These are phyloP conservation scores for Cladosporium colombiae DNA, from an alignment of 2,329 filamentous ascomycete genomes.

Conservation along the genomic window DNA sequence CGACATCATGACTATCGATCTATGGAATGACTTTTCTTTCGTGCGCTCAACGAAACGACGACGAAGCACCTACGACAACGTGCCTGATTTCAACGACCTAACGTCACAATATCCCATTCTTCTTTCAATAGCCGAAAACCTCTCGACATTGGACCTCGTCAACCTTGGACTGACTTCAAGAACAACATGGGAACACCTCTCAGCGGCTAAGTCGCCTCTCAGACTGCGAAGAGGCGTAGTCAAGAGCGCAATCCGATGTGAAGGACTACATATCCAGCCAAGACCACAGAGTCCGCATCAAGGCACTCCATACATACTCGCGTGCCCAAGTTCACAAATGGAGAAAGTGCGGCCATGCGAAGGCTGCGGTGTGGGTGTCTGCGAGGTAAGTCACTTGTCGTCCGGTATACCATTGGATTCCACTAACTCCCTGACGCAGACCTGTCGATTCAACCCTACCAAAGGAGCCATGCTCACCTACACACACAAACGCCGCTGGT, in stretches of 20 bases:
- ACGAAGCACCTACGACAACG: conserved; percentile 2
- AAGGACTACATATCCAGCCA: conserved; percentile 16
- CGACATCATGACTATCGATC: conserved; percentile 16
- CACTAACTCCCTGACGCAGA: neutral
- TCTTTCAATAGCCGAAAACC: conserved; percentile 12
- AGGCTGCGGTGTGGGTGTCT: conserved; percentile 18
- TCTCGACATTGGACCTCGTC: conserved; percentile 13
- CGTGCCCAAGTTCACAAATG: conserved; percentile 12
- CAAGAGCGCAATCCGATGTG: conserved; percentile 3
- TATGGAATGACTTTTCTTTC: conserved; percentile 15
- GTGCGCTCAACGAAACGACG: conserved; percentile 8
- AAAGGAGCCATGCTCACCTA: conserved; percentile 21
- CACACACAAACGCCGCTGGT: conserved; percentile 20
- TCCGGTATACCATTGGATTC: neutral
- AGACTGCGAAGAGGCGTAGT: conserved; percentile 5
- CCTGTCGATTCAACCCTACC: conserved; percentile 17
- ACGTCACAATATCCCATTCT: conserved; percentile 19
- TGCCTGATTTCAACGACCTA: conserved; percentile 14
- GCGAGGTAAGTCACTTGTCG: conserved; percentile 6
- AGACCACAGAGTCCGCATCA: conserved; percentile 17
- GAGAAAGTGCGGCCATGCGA: conserved; percentile 13
- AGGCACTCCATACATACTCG: conserved; percentile 13
- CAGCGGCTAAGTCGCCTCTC: conserved; percentile 1
- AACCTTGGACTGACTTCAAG: conserved; percentile 18
- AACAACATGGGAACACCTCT: conserved; percentile 7